Conservation (phyloP, 2,329 filamentous ascomycete species). For the Alternaria postmessia region DNA sequence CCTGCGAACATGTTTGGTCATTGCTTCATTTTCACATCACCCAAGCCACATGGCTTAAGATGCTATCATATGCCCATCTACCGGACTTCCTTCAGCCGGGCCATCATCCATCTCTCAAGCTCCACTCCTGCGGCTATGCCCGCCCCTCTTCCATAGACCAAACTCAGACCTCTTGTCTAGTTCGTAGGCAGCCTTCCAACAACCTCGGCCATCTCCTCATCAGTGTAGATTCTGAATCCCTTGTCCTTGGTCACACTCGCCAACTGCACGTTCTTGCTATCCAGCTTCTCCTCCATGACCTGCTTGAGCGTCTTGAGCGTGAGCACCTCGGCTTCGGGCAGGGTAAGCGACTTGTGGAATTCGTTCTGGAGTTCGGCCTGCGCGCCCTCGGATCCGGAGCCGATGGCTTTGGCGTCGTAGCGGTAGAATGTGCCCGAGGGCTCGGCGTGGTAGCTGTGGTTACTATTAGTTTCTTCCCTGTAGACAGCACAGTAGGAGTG, state of each 20-base stretch:
- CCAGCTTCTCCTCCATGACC: slow-evolving; percentile 99
- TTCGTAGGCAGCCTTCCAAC: slow-evolving; percentile 77
- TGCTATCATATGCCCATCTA: slow-evolving; percentile 16
- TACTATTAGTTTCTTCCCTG: not conserved
- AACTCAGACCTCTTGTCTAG: slow-evolving; percentile 30
- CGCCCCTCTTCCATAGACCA: not conserved
- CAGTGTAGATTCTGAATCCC: slow-evolving; percentile 98
- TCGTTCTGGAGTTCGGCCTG: slow-evolving; percentile 98
- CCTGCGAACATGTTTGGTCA: slow-evolving; percentile 17
- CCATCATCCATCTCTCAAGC: too few relatives aligned
- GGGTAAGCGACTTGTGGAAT: slow-evolving; percentile 96
- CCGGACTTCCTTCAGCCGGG: not conserved
- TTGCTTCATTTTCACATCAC: slow-evolving; percentile 39
- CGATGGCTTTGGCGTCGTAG: slow-evolving; percentile 98
- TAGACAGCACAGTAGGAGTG: not conserved
- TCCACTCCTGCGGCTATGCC: too few relatives aligned
- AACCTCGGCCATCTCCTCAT: slow-evolving; percentile 94
- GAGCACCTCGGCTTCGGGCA: slow-evolving; percentile 90
- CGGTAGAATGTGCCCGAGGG: slow-evolving; percentile 98
- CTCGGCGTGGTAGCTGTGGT: slow-evolving; percentile 85
- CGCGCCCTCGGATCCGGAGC: slow-evolving; percentile 94
- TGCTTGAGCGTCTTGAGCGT: slow-evolving; percentile 98
- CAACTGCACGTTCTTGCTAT: slow-evolving; percentile 97
- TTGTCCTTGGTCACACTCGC: slow-evolving; percentile 97
- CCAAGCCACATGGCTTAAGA: slow-evolving; percentile 23